Conservation (phyloP, 495 filamentous ascomycete species). For the Penicillium malachiteum region DNA sequence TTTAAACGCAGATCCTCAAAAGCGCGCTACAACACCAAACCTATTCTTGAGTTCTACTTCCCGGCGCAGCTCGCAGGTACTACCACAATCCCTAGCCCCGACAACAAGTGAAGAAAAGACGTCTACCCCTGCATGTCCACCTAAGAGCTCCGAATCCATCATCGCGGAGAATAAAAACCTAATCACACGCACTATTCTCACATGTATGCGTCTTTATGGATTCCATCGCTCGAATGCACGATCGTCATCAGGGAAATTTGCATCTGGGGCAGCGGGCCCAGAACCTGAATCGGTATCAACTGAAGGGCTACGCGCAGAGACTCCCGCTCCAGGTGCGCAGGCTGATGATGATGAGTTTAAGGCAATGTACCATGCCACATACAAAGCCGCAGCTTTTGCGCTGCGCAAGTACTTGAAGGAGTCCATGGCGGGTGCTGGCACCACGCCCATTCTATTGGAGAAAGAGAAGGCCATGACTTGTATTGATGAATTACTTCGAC, state of each 20-base stretch:
- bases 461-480: constrained; percentile 47
- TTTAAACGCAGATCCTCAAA: constrained; percentile 21
- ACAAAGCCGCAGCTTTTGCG: constrained; percentile 59
- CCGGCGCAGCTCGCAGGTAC: constrained; percentile 14
- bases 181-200: constrained; percentile 52
- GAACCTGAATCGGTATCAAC: constrained; percentile 21
- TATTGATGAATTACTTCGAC: constrained; percentile 44
- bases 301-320: constrained; percentile 22
- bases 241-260: constrained; percentile 19
- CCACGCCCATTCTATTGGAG: constrained; percentile 29
- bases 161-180: constrained; percentile 43
- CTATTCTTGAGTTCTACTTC: constrained; percentile 25
- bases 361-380: constrained; percentile 63
- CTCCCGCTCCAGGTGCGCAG: constrained; percentile 15
- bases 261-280: constrained; percentile 7
- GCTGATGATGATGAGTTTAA: constrained; percentile 62
- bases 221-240: constrained; percentile 48
- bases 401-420: constrained; percentile 50
- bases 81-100: constrained; percentile 17
- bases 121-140: constrained; percentile 16
- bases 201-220: constrained; percentile 65
- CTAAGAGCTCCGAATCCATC: constrained; percentile 35
- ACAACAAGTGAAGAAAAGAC: constrained; percentile 17
- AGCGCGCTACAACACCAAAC: constrained; percentile 27
- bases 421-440: neutral